Evolutionary conservation across 306 rosid species (phyloP).

Genomic region (Acacia melanoxylon): DNA sequence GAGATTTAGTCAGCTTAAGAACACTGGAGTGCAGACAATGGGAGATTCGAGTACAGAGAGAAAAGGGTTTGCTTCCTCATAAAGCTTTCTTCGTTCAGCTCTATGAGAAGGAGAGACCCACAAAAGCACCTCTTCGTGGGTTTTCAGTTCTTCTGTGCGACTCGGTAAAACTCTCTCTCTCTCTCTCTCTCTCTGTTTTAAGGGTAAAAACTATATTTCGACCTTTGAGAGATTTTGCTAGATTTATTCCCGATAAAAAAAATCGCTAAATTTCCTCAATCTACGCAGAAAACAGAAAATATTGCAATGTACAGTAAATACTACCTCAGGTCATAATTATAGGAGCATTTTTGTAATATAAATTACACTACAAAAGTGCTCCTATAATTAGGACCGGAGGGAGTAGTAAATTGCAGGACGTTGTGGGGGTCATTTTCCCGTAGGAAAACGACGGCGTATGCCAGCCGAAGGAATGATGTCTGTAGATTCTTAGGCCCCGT

Average conservation of each 20-base stretch:
- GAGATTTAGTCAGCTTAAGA: slow-evolving; percentile 26
- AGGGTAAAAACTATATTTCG: not conserved
- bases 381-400: no score
- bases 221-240: not conserved
- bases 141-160: not conserved
- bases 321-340: no score
- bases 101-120: slow-evolving; percentile 1
- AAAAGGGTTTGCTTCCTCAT: slow-evolving; percentile 30
- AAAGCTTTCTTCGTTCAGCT: slow-evolving; percentile 32
- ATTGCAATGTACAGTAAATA: no score
- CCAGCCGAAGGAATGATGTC: not conserved
- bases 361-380: no score
- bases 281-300: not conserved
- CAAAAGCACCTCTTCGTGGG: not conserved
- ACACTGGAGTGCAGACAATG: not conserved
- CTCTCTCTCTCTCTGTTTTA: not conserved
- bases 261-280: not conserved
- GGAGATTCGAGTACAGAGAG: slow-evolving; percentile 11
- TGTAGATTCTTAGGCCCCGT: no score
- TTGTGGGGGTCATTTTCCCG: not conserved
- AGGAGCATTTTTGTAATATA: no score
- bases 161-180: not conserved
- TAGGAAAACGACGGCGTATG: not conserved
- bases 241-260: not conserved
- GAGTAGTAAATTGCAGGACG: not conserved